phyloP scores from a whole-genome alignment of 768 basidiomycete species.

The Harrya chromipes region DNA sequence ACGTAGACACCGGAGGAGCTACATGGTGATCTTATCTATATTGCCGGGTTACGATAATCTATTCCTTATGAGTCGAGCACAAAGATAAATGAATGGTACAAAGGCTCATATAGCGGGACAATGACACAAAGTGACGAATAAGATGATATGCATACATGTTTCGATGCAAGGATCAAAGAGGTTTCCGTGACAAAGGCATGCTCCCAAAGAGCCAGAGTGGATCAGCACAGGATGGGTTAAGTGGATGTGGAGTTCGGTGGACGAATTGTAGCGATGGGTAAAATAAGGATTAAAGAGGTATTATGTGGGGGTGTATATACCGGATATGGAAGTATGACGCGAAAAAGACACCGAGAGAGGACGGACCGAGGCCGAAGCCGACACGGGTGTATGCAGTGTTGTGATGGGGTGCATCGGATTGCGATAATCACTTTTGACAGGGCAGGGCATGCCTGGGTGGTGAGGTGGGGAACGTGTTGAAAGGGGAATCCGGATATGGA shows the following conservation, averaged over 20 bases:
- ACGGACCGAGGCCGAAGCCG: slow-evolving; percentile 5
- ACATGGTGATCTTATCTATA: slow-evolving; percentile 19
- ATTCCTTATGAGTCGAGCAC: not conserved
- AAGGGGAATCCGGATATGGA: slow-evolving; percentile 11
- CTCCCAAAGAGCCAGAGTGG: too few relatives aligned
- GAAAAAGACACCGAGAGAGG: slow-evolving; percentile 18
- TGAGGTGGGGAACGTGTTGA: slow-evolving; percentile 33
- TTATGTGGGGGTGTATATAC: not conserved
- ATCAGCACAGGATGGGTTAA: too few relatives aligned
- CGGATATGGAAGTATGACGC: not conserved
- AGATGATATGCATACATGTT: too few relatives aligned
- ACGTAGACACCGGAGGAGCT: not conserved
- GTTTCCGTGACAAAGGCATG: not conserved
- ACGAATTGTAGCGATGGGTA: slow-evolving; percentile 12
- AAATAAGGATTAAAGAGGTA: not conserved
- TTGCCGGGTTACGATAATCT: not conserved
- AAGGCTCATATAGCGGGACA: too few relatives aligned
- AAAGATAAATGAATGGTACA: too few relatives aligned
- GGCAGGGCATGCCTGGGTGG: slow-evolving; percentile 24
- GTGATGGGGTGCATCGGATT: slow-evolving; percentile 18
- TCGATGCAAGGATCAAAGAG: too few relatives aligned
- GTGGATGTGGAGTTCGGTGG: slow-evolving; percentile 5
- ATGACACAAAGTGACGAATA: too few relatives aligned
- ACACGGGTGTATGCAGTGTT: not conserved
- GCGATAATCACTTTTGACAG: slow-evolving; percentile 25